Evolutionary conservation across 805 yeast species (phyloP), one percentile per base, ranked within the genome.

Genomic region (Phaffomyces antillensis): DNA sequence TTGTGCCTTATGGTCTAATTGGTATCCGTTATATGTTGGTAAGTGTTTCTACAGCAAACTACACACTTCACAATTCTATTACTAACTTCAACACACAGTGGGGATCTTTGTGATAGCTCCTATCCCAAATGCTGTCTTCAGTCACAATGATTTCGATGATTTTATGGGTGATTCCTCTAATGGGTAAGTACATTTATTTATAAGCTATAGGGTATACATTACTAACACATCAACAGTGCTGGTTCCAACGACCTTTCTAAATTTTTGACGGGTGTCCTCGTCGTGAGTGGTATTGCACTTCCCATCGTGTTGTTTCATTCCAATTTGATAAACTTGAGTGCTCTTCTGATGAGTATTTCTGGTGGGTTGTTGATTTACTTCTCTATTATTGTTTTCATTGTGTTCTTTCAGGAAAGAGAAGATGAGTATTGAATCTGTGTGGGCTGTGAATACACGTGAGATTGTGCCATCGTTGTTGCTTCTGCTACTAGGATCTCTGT

Each of bases 291-390:
- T 5, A 63, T 87, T 15, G 75, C 78, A 5, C 67, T 90, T 46
- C 96, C 98, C 1, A 56, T 85, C 2, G 74, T 88, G 30, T 75
- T 88, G 38, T 81, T 81, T 50, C 96, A 91, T 64, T 79, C 86
- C 40, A 76, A 75, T 48, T 69, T 88, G 38, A 77, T 91, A 49
- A 77, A 81, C n/a, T 62, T 72, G 16, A 67, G 79, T 7, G 96
- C 96, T 18, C 77, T 81, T 64, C 53, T 76, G 17, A 81, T 91
- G 81, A 84, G 96, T 39, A 75, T 86, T 30, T 45, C 72, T 12
- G 99, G 98, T 15, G 98, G 98, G n/a, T 50, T 73, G 17, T 72
- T 90, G 48, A 86, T 91, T 39, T 90, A 85, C 64, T 76, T 81
- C 7, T 83, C 96, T 7, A 88, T 91, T 30, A 83, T 86, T 41